Conservation (phyloP, 176 grass and related monocot genomes). For the Coix lacrymajobi region DNA sequence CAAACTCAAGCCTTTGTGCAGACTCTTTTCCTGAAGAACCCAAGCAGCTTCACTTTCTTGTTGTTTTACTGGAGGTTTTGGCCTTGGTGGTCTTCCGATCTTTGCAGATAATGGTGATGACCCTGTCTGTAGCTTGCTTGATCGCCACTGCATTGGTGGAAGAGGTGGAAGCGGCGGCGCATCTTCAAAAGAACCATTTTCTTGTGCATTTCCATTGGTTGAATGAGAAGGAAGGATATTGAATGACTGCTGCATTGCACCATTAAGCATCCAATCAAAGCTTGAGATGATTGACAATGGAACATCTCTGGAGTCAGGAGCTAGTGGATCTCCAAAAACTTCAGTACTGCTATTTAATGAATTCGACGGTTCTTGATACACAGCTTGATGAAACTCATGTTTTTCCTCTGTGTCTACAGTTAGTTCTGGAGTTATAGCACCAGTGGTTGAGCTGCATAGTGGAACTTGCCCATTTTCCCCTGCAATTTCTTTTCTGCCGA, state of each 20-base stretch:
- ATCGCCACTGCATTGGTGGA: constrained; percentile 59
- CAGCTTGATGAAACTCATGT: background rate
- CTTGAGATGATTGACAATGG: constrained; percentile 7
- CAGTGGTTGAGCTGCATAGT: background rate
- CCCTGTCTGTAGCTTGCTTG: constrained; percentile 40
- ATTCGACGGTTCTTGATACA: background rate
- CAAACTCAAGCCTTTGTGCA: constrained; percentile 8
- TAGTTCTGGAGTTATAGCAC: background rate
- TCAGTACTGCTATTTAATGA: constrained; percentile 7
- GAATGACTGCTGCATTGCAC: constrained; percentile 27
- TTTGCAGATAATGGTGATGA: constrained; percentile 46
- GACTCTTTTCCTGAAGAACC: constrained; percentile 9
- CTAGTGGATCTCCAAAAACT: constrained; percentile 7
- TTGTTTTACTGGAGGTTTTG: constrained; percentile 39
- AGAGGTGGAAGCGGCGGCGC: constrained; percentile 55
- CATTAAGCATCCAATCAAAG: constrained; percentile 45
- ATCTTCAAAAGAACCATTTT: constrained; percentile 30
- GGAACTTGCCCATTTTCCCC: background rate
- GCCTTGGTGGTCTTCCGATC: constrained; percentile 42
- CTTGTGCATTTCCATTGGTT: constrained; percentile 15
- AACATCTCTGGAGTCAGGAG: constrained; percentile 23
- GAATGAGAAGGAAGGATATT: constrained; percentile 27
- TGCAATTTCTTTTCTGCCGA: constrained; percentile 4
- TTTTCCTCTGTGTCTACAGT: constrained; percentile 2
- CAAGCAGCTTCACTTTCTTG: constrained; percentile 6